These are phyloP conservation scores for Avena atlantica DNA, from an alignment of 176 grass and related monocot genomes.

Conservation along the genomic window DNA sequence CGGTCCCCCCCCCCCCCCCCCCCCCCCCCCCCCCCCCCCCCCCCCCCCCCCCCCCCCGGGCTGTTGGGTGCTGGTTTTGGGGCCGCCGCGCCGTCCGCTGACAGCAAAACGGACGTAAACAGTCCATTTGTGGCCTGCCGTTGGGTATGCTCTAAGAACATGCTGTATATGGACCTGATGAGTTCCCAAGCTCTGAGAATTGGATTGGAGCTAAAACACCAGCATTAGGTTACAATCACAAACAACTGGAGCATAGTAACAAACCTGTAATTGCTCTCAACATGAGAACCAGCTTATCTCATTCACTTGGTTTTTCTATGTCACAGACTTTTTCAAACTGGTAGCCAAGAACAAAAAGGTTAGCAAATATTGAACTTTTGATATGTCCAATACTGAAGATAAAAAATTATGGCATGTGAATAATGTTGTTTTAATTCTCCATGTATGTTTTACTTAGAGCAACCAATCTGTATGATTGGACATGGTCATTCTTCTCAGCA, in stretches of 20 bases:
- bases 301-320: not conserved
- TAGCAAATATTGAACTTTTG: not conserved
- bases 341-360: slow-evolving; percentile 33
- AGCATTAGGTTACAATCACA: slow-evolving; percentile 1
- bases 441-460: slow-evolving; percentile 28
- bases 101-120: too few species aligned
- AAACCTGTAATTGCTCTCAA: not conserved
- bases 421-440: slow-evolving; percentile 14
- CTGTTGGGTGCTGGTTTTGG: too few species aligned
- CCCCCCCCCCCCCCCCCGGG: too few species aligned
- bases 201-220: not conserved
- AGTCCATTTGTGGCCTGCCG: too few species aligned
- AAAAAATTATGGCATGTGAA: not conserved
- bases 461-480: slow-evolving; percentile 26
- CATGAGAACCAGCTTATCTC: not conserved
- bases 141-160: not conserved
- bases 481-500: slow-evolving; percentile 37
- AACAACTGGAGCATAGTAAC: slow-evolving; percentile 28
- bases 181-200: slow-evolving; percentile 5
- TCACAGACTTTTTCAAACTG: slow-evolving; percentile 1
- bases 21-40: too few species aligned
- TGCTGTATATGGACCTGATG: not conserved
- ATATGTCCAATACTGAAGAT: not conserved
- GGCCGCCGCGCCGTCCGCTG: too few species aligned
- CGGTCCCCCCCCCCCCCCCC: too few species aligned